These are phyloP conservation scores for Colletotrichum agaves DNA, from an alignment of 2,329 filamentous ascomycete species.

Conservation along the genomic window DNA sequence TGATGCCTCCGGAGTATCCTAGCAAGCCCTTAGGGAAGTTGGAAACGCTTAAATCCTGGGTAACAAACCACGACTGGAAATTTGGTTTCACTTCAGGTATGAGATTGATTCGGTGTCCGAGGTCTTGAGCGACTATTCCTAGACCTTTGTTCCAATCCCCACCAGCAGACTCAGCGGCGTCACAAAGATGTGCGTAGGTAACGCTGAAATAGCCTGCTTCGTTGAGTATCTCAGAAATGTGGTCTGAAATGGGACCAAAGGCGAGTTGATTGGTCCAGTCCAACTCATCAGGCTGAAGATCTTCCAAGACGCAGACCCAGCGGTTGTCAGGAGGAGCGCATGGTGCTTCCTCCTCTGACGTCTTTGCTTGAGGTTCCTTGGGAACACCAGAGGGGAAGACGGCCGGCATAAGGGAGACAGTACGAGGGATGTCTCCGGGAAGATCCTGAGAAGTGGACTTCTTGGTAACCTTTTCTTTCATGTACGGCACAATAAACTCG, in stretches of 20 bases:
- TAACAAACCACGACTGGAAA: conserved; percentile 20
- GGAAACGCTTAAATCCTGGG: conserved; percentile 12
- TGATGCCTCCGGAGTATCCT: conserved; percentile 19
- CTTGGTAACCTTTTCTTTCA: background rate
- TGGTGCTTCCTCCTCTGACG: too few relatives aligned
- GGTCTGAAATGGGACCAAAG: background rate
- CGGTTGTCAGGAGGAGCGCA: background rate
- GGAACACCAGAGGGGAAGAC: too few relatives aligned
- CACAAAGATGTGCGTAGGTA: background rate
- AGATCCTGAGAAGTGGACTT: too few relatives aligned
- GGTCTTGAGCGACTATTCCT: too few relatives aligned
- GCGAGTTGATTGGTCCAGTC: too few relatives aligned
- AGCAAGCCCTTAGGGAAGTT: background rate
- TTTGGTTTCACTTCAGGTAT: background rate
- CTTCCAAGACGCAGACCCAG: background rate
- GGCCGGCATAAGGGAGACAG: too few relatives aligned
- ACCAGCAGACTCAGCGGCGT: too few relatives aligned
- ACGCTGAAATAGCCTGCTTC: background rate
- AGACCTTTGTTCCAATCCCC: too few relatives aligned
- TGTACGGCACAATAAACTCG: conserved; percentile 25
- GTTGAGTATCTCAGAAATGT: background rate
- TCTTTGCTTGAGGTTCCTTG: background rate
- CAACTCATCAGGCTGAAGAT: background rate
- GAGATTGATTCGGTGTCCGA: background rate
- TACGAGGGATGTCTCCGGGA: too few relatives aligned